phyloP scores from a whole-genome alignment of 768 basidiomycete genomes.

The Mycena sanguinolenta region DNA sequence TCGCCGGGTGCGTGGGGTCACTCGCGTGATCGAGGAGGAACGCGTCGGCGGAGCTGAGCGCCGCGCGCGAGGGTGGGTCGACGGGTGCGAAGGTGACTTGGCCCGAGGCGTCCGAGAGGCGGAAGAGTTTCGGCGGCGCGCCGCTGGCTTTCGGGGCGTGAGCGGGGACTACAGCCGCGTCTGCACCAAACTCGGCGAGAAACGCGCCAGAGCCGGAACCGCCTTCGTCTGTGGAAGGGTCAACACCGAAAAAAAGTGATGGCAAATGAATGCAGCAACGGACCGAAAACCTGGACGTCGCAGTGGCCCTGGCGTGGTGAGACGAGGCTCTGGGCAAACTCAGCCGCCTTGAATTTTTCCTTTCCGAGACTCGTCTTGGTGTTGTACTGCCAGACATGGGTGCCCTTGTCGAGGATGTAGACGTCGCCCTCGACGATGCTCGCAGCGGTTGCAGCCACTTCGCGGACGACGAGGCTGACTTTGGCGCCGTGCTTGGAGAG shows the following conservation, averaged over 20 bases:
- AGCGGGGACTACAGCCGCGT: conserved; percentile 39
- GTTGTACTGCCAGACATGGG: conserved; percentile 67
- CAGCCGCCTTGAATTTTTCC: conserved; percentile 72
- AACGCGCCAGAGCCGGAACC: conserved; percentile 60
- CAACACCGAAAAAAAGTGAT: not conserved
- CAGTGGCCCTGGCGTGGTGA: conserved; percentile 56
- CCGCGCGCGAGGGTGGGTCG: conserved; percentile 43
- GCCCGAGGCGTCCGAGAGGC: conserved; percentile 63
- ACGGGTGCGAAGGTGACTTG: conserved; percentile 53
- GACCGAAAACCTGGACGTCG: conserved; percentile 65
- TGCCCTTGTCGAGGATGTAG: conserved; percentile 72
- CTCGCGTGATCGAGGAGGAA: conserved; percentile 65
- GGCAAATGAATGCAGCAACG: conserved; percentile 36
- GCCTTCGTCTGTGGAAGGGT: conserved; percentile 61
- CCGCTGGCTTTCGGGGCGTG: conserved; percentile 1
- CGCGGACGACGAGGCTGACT: conserved; percentile 59
- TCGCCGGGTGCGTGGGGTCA: conserved; percentile 50
- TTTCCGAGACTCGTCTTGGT: conserved; percentile 66
- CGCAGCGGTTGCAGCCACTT: conserved; percentile 58
- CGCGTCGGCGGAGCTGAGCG: conserved; percentile 62
- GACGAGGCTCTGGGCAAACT: conserved; percentile 65
- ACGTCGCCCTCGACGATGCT: conserved; percentile 69
- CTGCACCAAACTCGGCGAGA: conserved; percentile 60
- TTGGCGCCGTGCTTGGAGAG: conserved; percentile 43
- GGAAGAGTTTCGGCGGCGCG: conserved; percentile 46